Evolutionary conservation across 2,329 filamentous ascomycete species (phyloP).

Genomic region (Alternaria triticina): DNA sequence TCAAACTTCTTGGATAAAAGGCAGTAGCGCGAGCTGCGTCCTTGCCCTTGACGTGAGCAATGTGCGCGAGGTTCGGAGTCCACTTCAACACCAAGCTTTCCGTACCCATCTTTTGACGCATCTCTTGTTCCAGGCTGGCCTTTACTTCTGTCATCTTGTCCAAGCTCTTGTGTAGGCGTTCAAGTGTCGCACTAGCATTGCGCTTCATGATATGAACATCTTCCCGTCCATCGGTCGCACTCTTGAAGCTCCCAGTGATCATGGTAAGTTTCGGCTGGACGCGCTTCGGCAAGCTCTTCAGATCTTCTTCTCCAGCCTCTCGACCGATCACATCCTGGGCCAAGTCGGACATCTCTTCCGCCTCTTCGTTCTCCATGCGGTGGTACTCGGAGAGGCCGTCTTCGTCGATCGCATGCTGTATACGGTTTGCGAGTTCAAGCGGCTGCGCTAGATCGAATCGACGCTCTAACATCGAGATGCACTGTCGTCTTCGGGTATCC

Average conservation of each 20-base stretch:
- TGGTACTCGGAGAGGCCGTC: constrained; percentile 86
- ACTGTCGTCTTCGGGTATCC: constrained; percentile 30
- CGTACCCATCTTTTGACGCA: constrained; percentile 64
- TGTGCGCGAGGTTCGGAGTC: constrained; percentile 85
- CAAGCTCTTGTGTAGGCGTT: constrained; percentile 72
- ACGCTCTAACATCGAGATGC: constrained; percentile 53
- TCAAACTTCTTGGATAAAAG: constrained; percentile 63
- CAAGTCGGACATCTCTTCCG: constrained; percentile 72
- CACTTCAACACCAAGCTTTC: constrained; percentile 76
- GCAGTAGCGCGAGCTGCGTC: constrained; percentile 54
- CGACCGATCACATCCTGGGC: constrained; percentile 73
- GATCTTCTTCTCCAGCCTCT: constrained; percentile 68
- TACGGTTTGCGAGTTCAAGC: constrained; percentile 70
- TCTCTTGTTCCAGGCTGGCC: constrained; percentile 61
- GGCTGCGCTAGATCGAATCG: constrained; percentile 73
- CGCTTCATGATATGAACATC: constrained; percentile 70
- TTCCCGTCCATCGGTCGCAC: constrained; percentile 47
- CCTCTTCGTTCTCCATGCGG: constrained; percentile 74
- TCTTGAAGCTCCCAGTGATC: constrained; percentile 41
- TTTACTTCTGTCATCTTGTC: constrained; percentile 67
- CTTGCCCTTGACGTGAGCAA: constrained; percentile 87
- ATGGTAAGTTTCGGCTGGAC: constrained; percentile 44
- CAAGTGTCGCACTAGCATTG: constrained; percentile 70
- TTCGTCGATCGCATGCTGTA: constrained; percentile 85
- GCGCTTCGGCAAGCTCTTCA: constrained; percentile 46